These are phyloP conservation scores for Penicillium lividum DNA, from an alignment of 495 filamentous ascomycete species.

Conservation along the genomic window DNA sequence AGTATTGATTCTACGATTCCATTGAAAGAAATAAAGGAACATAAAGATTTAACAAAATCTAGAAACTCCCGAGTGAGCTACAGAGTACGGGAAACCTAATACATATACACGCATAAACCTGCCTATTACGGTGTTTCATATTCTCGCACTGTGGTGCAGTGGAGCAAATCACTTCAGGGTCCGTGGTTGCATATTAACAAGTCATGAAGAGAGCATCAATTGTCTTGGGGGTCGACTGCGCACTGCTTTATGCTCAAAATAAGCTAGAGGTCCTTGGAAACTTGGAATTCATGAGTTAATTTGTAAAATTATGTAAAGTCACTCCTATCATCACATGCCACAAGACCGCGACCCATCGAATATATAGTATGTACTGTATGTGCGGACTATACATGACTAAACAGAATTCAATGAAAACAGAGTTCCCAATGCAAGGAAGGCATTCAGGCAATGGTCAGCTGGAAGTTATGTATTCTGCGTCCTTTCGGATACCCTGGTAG, in stretches of 20 bases:
- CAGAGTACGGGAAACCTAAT: too few species aligned
- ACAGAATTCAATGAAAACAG: slow-evolving; percentile 59
- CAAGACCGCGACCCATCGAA: slow-evolving; percentile 44
- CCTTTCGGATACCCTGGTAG: slow-evolving; percentile 57
- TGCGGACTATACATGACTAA: slow-evolving; percentile 49
- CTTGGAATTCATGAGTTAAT: too few species aligned
- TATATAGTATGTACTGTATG: slow-evolving; percentile 26
- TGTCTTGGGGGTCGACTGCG: too few species aligned
- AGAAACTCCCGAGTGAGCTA: too few species aligned
- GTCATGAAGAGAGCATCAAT: too few species aligned
- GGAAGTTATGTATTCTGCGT: slow-evolving; percentile 55
- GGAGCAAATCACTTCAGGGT: neutral
- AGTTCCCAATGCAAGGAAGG: slow-evolving; percentile 59
- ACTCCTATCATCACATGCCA: slow-evolving; percentile 62
- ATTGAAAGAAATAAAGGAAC: too few species aligned
- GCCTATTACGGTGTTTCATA: neutral
- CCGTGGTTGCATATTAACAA: neutral
- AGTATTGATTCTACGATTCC: too few species aligned
- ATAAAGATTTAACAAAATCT: too few species aligned
- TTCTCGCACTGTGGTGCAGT: neutral
- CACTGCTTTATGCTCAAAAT: too few species aligned
- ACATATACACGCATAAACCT: neutral
- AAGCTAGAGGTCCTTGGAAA: too few species aligned
- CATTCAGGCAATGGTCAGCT: slow-evolving; percentile 56
- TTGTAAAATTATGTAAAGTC: slow-evolving; percentile 23